A percentile compares a stretch with the other conserved stretches of the same genome.
These are phyloP conservation scores for Amaranthus palmeri DNA, from an alignment of 148 eudicot genomes.

Conservation along the genomic window DNA sequence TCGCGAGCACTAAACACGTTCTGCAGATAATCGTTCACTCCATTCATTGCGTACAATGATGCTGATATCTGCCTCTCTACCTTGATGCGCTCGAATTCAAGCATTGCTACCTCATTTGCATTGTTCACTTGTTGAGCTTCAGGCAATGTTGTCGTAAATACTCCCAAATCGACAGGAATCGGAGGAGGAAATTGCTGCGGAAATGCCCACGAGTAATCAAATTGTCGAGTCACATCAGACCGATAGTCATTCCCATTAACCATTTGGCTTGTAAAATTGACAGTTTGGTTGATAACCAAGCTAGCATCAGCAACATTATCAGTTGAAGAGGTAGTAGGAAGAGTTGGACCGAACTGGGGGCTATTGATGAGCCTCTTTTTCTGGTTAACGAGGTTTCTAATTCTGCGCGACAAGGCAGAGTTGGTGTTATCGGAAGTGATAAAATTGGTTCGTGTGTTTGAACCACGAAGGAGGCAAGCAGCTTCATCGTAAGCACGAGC, in stretches of 20 bases:
- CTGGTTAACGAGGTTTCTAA: slow-evolving; percentile 46
- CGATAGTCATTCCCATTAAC: slow-evolving; percentile 25
- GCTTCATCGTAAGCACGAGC: slow-evolving; percentile 72
- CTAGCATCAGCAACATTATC: slow-evolving; percentile 7
- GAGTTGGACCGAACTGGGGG: slow-evolving; percentile 6
- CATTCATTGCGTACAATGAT: slow-evolving; percentile 51
- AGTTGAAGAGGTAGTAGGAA: background rate
- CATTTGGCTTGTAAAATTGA: background rate
- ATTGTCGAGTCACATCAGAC: slow-evolving; percentile 27
- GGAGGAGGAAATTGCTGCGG: slow-evolving; percentile 8
- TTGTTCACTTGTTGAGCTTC: slow-evolving; percentile 5
- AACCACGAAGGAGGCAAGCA: slow-evolving; percentile 60
- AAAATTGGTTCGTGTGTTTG: slow-evolving; percentile 63
- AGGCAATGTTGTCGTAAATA: background rate
- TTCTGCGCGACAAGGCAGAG: slow-evolving; percentile 47
- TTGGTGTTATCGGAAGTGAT: slow-evolving; percentile 18
- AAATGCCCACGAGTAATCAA: slow-evolving; percentile 22
- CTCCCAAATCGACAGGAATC: slow-evolving; percentile 7
- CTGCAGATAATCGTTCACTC: slow-evolving; percentile 45
- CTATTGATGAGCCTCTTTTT: slow-evolving; percentile 31
- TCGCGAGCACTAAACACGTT: slow-evolving; percentile 19
- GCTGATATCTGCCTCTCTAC: slow-evolving; percentile 58
- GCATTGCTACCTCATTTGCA: slow-evolving; percentile 19
- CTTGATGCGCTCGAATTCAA: slow-evolving; percentile 45
- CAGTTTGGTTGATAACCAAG: slow-evolving; percentile 2